Base-by-base conservation (phyloP, 1,284 basidiomycete species). In the Anthracocystis setariae region DNA sequence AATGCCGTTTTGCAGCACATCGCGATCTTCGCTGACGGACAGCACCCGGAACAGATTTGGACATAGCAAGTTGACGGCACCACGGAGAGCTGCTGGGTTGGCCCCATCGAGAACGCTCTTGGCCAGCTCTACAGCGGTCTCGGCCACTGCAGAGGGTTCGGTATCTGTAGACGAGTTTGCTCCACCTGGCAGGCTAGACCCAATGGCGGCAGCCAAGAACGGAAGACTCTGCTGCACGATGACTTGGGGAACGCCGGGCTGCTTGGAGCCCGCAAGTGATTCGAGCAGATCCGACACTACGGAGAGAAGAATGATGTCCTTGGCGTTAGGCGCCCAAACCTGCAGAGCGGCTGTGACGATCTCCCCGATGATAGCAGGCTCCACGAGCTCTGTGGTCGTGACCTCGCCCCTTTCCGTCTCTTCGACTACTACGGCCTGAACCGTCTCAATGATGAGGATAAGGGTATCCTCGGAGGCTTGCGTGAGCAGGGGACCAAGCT, bases 271-370 rank as follows among this genome's bases (percentile, higher is more conserved):
- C 9, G 87, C 82, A 13, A 90, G 87, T 23, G 87, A 84, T 10
- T 88, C 86, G 52, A 96, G 85, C 50, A 96, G 89, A 75, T 95
- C 93, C 40, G 90, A 89, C 46, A 96, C 87, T 44, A 94, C 89
- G 0, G 92, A 92, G 29, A 93, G 87, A 73, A 94, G 89, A 51
- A 97, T 89, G 0, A 93, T 93, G 85, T 97, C 94, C 94, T 56
- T 37, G 80, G 89, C 90, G 74, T 93, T 74, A 5, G 87, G 9
- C 83, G 85, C 4, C 91, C 89, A 73, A 89, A 86, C 29, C 89
- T 88, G 2, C 83, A 84, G 15, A 88, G 89, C 56, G 92, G 84
- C 89, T 90, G 50, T 46, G 10, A 73, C 72, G 17, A 80, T 74
- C 33, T 74, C 69, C 13, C 61, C 71, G 18, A 72, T 71, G 35